Evolutionary conservation across 192 early-diverging fungal species (phyloP), one percentile per base, ranked within the genome.

Genomic region (Coemansia sp.): DNA sequence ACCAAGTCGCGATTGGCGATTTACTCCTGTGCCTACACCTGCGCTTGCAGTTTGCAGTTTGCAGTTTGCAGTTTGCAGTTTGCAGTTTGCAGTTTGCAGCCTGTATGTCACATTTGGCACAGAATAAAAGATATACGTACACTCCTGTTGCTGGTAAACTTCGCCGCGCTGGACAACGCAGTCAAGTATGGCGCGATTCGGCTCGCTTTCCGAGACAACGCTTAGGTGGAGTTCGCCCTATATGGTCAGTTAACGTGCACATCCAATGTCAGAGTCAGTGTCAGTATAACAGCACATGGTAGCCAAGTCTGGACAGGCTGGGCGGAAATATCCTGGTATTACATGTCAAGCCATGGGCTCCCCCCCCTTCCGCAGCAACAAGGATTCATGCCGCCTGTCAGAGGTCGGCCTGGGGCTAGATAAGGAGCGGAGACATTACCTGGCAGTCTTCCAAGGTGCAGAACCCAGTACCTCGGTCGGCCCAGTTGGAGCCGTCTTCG

Each of bases 111-210:
- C 34, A 27, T 41, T 5, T 36, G 42, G 32, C 57, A 29, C 39
- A 19, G 0, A 36, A 58, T 32, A 34, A 32, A 12, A 36, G 19
- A 27, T 32, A 38, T 60, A 74, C 75, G 23, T 77, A 96, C 95
- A 91, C 85, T 98, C 93, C 66, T 97, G 95, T 41, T 88, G 85
- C 66, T 90, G 87, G 77, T 95, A 96, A 3, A 89, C 84, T 57
- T 89, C 85, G 39, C 91, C 88, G 27, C 84, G 85, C 62, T 87
- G 84, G 44, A 98, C 91, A 42, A 86, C 86, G 39, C 91, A 89
- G 58, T 90, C 90, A 68, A 98, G 76, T 29, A 97, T 68, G 11
- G 90, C 27, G 57, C 65, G 77, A 38, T 78, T 82, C 19, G 80
- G 71, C 21, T 85, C 80, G 36, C 83, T 77, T 45, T 90, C 87